phyloP scores from a whole-genome alignment of 306 rosid species.

The Crataegus laevigata region DNA sequence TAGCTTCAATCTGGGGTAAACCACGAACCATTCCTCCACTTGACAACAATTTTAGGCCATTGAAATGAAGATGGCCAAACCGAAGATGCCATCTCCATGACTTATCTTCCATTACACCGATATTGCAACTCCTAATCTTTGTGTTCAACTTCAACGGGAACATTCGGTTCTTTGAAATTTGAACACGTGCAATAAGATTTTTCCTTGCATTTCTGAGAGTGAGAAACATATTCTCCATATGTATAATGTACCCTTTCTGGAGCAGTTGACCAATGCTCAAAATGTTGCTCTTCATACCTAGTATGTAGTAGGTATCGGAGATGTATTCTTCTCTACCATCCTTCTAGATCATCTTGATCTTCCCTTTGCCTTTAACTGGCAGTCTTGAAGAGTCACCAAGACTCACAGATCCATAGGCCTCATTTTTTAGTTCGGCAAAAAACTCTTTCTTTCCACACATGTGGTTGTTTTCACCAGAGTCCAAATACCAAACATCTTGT shows the following conservation, averaged over 20 bases:
- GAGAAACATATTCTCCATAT: background rate
- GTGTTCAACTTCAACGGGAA: background rate
- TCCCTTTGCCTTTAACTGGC: too few relatives aligned
- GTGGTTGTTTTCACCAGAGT: background rate
- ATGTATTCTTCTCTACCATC: background rate
- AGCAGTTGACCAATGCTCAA: background rate
- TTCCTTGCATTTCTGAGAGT: background rate
- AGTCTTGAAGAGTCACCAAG: background rate
- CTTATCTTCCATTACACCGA: background rate
- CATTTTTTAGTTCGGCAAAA: background rate
- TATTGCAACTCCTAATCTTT: background rate
- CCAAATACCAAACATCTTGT: background rate
- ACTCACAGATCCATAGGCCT: background rate
- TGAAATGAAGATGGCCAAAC: background rate
- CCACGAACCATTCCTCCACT: background rate
- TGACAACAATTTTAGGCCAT: background rate
- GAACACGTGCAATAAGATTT: background rate
- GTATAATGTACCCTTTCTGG: background rate
- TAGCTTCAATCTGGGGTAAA: background rate
- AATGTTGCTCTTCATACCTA: background rate
- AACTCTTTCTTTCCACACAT: background rate
- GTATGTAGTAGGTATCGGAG: background rate
- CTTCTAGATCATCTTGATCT: background rate
- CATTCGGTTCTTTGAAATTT: background rate
- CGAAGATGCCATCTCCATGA: background rate